Evolutionary conservation across 2,329 filamentous ascomycete genomes (phyloP), one percentile per base, ranked within the genome.

Genomic region (Lecanoromycetidae sp.): DNA sequence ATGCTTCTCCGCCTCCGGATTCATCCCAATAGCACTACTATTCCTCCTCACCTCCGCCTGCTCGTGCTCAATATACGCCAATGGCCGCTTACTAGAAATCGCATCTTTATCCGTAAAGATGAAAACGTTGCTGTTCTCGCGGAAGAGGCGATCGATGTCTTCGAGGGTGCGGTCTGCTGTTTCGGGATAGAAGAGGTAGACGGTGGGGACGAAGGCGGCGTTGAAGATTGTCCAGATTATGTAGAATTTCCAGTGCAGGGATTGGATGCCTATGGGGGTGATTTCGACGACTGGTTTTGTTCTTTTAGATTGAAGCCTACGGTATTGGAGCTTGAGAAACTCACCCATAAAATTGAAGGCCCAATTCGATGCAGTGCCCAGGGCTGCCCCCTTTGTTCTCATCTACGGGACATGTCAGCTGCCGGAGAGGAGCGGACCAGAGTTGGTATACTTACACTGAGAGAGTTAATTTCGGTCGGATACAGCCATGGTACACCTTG

Each of bases 71-170:
- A 71, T 66, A 42, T 68, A 74, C 48, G 69, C 66, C n/a, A 58
- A 52, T 1, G 72, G 72, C 23, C 71, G 62, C 51, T 66, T 67
- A 5, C 64, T 59, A 4, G 60, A 62, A 5, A 68, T 67, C 0
- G 71, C 71, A 25, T 74, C 62, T 41, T 70, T 68, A 46, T 76
- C 70, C 3, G 57, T 59, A 54, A 67, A 64, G 8, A 76, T 67
- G 7, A 76, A 60, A 3, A 54, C 44, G 30, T 60, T 63, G 33
- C 65, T 60, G 0, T 62, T 61, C 29, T 63, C 64, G 32, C 65
- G 54, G 67, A 82, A 81, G 54, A 84, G 77, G 47, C 76, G 70
- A 56, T 85, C 80, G 60, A 85, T 77, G 58, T 84, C 80, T 61
- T 84, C 80, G 27, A 84, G 68, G 9, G 70, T 75, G 4, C 74